Percentiles rank a stretch among this genome's conserved stretches.
Evolutionary conservation across 352 stramenopile genomes (phyloP).

Genomic region (Globisporangium parvum): DNA sequence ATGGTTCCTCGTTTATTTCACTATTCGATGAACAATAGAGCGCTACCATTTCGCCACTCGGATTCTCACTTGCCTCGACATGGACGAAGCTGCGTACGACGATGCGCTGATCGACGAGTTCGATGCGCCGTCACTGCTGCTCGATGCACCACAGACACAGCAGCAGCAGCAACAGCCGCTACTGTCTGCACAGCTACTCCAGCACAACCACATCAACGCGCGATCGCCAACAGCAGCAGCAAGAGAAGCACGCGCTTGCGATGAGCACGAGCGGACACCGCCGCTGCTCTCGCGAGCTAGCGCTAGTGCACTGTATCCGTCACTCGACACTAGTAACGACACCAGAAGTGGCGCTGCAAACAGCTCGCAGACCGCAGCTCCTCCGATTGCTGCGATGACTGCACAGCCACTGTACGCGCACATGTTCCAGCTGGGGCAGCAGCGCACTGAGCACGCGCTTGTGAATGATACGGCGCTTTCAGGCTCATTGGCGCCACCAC

Average conservation of each 20-base stretch:
- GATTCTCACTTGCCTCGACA: background rate
- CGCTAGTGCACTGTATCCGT: constrained; percentile 19
- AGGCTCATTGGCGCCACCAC: background rate
- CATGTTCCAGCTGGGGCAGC: background rate
- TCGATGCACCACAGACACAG: too few relatives aligned
- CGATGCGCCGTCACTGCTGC: constrained; percentile 19
- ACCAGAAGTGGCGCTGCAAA: background rate
- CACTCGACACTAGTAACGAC: background rate
- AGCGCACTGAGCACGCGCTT: background rate
- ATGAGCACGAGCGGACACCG: background rate
- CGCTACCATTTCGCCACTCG: too few relatives aligned
- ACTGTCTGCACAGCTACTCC: constrained; percentile 5
- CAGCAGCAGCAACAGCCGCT: background rate
- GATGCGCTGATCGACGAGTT: constrained; percentile 65
- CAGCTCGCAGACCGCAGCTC: background rate
- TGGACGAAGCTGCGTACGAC: constrained; percentile 28
- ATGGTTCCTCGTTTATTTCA: background rate
- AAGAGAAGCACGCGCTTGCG: background rate
- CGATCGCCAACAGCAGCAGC: background rate
- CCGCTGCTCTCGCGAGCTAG: background rate
- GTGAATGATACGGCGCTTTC: background rate
- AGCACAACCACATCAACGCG: background rate
- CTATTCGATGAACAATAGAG: background rate
- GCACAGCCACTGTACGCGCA: background rate
- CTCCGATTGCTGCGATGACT: background rate